Evolutionary conservation across 2,329 filamentous ascomycete genomes (phyloP), one percentile per base, ranked within the genome.

Genomic region (Xylariaceae sp.): DNA sequence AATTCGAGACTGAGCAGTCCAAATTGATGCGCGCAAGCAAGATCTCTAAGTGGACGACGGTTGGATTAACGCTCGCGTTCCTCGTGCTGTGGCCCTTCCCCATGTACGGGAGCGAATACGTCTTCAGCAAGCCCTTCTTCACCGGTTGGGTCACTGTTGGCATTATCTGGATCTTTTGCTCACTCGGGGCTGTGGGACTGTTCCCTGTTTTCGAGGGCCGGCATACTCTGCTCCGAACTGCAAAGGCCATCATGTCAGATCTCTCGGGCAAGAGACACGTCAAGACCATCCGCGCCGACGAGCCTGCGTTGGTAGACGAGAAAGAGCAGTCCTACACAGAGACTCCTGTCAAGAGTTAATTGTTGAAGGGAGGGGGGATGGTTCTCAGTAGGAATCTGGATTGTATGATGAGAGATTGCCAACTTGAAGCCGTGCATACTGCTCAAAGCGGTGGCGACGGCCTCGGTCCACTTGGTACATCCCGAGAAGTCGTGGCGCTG

Each of bases 51-150:
- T 57, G 56, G 39, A 63, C 64, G 24, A 87, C 83, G 1, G 68
- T 80, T 9, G 62, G 75, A 50, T 71, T 88, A 68, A 86, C 87
- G 0, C 46, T 95, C 0, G 74, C 79, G 0, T 71, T 95, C 42
- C 69, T 95, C 0, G 73, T 95, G 2, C 75, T 95, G 13, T 95
- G 89, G 89, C 89, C 90, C 0, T 91, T 95, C 76, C 89, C 89
- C 1, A 82, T 95, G 80, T 95, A 93, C 58, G 89, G 88, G 9
- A 74, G 75, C 0, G 78, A 78, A 1, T 95, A 95, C 60, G 76
- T 95, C 40, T 94, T 93, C 66, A 81, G 75, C 62, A 85, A 87
- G 70, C 73, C 73, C 18, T 93, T 93, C 71, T 93, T 91, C 65
- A 87, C 85, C 0, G 86, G 86, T 34, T 91, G 86, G 86, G 79